phyloP scores from a whole-genome alignment of 225 moss, liverwort and hornwort genomes.

The Rhytidiadelphus loreus region DNA sequence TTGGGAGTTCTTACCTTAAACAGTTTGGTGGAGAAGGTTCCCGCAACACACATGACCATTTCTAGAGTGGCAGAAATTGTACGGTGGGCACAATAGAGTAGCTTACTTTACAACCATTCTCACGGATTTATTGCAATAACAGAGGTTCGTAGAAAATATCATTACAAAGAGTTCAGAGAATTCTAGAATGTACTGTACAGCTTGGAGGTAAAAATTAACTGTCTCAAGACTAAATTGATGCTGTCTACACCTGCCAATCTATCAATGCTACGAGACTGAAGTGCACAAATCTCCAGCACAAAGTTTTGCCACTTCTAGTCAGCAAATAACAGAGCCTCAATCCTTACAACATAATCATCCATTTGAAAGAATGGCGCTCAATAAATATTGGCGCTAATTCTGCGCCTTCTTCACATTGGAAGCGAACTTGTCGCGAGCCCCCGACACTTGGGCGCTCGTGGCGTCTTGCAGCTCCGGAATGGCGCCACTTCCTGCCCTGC shows the following conservation, averaged over 20 bases:
- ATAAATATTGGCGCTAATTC: not conserved
- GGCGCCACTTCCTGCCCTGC: constrained; percentile 36
- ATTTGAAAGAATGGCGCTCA: not conserved
- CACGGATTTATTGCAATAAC: not conserved
- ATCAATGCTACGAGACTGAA: not conserved
- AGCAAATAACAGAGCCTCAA: not conserved
- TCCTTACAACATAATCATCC: no score
- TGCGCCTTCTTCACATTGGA: constrained; percentile 10
- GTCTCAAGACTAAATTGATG: no score
- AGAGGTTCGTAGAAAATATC: not conserved
- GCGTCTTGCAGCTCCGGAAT: constrained; percentile 27
- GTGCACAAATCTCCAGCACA: not conserved
- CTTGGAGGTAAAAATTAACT: not conserved
- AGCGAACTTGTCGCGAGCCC: constrained; percentile 31
- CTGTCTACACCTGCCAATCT: not conserved
- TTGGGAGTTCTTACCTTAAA: rapidly evolving
- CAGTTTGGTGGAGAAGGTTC: not conserved
- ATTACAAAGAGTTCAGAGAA: not conserved
- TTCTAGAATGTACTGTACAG: not conserved
- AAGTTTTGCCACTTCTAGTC: no score
- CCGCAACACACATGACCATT: no score
- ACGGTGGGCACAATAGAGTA: not conserved
- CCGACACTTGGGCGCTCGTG: constrained; percentile 30
- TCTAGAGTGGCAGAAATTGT: not conserved
- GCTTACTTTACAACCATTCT: not conserved